Evolutionary conservation across 2,329 filamentous ascomycete genomes (phyloP).

Genomic region (Coniochaeta sp.): DNA sequence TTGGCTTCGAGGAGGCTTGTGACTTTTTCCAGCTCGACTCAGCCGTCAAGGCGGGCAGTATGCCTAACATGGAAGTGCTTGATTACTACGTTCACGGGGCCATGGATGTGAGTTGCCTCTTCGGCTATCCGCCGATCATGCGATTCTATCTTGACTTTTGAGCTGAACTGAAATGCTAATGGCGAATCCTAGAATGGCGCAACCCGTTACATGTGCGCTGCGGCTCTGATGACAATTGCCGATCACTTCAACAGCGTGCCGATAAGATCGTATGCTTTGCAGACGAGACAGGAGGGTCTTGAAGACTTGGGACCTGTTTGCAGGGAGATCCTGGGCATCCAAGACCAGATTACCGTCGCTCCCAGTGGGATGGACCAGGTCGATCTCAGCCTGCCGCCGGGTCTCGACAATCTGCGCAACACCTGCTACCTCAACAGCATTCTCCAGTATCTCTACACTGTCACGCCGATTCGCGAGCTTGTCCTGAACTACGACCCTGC

Average conservation of each 20-base stretch:
- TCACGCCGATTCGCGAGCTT: constrained; percentile 73
- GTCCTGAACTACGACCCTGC: constrained; percentile 69
- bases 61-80: background rate
- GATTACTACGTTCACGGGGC: background rate
- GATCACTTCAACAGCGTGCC: background rate
- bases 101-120: background rate
- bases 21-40: constrained; percentile 11
- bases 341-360: constrained; percentile 4
- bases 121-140: too few relatives aligned
- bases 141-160: background rate
- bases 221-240: background rate
- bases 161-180: background rate
- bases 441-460: constrained; percentile 88
- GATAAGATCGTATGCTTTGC: background rate
- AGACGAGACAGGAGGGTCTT: background rate
- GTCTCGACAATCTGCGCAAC: constrained; percentile 89
- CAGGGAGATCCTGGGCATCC: background rate
- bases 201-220: background rate
- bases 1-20: constrained; percentile 16
- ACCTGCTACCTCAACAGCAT: constrained; percentile 98
- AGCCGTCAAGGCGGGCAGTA: background rate
- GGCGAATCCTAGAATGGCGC: background rate
- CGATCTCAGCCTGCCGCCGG: constrained; percentile 63
- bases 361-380: constrained; percentile 15
- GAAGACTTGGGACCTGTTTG: background rate